Conservation (phyloP, 176 grass and related monocot species). For the Thinopyrum elongatum region DNA sequence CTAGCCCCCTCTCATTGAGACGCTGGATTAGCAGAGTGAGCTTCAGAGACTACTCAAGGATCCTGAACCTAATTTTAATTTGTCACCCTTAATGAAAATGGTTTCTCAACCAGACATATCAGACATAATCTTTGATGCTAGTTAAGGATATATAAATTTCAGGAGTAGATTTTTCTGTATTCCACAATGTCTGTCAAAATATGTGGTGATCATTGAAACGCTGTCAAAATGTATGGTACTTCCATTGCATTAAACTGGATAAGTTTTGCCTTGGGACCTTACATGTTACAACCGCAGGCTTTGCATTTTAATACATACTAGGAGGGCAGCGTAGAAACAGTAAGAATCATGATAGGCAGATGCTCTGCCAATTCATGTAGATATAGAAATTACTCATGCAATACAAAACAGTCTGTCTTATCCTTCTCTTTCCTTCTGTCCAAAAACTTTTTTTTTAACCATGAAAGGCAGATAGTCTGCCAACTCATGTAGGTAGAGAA, state of each 20-base stretch:
- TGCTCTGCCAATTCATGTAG: too few species aligned
- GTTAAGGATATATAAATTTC: not conserved
- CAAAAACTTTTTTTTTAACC: too few species aligned
- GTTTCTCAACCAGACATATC: not conserved
- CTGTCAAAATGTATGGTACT: not conserved
- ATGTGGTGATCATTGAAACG: not conserved
- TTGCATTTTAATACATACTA: not conserved
- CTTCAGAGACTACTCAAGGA: not conserved
- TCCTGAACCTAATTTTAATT: not conserved
- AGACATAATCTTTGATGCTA: constrained; percentile 10
- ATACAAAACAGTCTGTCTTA: too few species aligned
- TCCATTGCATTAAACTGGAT: not conserved
- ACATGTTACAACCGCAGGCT: not conserved
- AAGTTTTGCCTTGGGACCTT: not conserved
- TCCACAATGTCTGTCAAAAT: not conserved
- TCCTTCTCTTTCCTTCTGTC: too few species aligned
- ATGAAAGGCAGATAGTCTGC: too few species aligned
- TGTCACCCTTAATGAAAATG: not conserved
- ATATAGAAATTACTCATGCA: too few species aligned
- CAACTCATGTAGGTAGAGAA: too few species aligned
- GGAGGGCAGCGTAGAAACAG: not conserved
- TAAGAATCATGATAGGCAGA: too few species aligned
- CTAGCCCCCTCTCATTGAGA: not conserved
- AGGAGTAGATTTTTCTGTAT: not conserved
- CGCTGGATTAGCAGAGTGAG: not conserved